phyloP scores from a whole-genome alignment of 768 basidiomycete species.

The Russula lepida region DNA sequence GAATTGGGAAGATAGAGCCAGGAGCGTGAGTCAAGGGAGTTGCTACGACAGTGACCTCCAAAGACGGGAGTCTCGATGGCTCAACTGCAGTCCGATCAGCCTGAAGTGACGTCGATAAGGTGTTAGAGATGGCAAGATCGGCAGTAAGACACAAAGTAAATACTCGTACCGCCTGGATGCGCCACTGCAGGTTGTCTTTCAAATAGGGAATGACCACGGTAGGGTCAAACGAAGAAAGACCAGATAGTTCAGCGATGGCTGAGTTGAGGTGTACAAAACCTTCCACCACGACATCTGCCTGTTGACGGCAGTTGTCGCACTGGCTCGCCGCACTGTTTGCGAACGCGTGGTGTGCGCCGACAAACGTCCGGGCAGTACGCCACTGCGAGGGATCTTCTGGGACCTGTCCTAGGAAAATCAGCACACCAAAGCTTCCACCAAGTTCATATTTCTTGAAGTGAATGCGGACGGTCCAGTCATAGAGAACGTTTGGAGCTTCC shows the following conservation, averaged over 20 bases:
- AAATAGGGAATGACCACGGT: slow-evolving; percentile 34
- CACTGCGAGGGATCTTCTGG: slow-evolving; percentile 34
- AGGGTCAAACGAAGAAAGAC: slow-evolving; percentile 30
- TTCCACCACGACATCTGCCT: slow-evolving; percentile 28
- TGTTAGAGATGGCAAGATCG: not conserved
- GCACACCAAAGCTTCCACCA: slow-evolving; percentile 35
- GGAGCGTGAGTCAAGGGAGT: slow-evolving; percentile 3
- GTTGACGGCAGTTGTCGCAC: slow-evolving; percentile 34
- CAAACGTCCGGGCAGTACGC: slow-evolving; percentile 29
- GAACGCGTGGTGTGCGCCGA: slow-evolving; percentile 39
- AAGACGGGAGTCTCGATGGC: not conserved
- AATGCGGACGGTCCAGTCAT: slow-evolving; percentile 38
- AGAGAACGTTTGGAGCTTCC: not conserved
- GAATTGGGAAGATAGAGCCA: slow-evolving; percentile 6
- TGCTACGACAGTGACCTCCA: slow-evolving; percentile 13
- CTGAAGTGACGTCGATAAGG: not conserved
- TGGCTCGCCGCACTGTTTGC: slow-evolving; percentile 28
- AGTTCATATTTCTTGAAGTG: slow-evolving; percentile 37
- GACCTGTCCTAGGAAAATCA: slow-evolving; percentile 39
- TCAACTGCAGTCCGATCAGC: not conserved
- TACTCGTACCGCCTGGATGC: slow-evolving; percentile 21
- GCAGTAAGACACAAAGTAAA: not conserved
- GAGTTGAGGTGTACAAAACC: slow-evolving; percentile 39
- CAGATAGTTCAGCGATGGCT: slow-evolving; percentile 23
- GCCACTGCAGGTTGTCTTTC: slow-evolving; percentile 33